Base-by-base conservation (phyloP, 768 basidiomycete species). In the Saitozyma podzolica region DNA sequence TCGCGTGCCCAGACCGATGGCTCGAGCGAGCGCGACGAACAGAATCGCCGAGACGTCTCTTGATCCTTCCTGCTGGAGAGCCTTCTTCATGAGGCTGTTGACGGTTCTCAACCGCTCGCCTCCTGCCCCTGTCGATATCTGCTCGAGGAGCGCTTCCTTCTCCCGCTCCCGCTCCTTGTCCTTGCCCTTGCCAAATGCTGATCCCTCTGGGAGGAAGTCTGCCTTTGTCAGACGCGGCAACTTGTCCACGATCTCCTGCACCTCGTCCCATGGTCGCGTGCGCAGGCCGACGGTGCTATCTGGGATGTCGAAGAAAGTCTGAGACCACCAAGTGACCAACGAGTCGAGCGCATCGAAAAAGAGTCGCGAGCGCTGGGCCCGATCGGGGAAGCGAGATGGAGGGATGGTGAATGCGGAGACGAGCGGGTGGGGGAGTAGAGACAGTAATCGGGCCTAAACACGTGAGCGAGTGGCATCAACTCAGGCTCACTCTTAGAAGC, bases 61-160 rank as follows among this genome's bases (percentile, higher is more conserved):
- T 20, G 87, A 89, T 8, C 94, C 96, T 62, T 80, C 83, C 58
- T 84, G 85, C 84, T 89, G 87, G 17, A 97, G 80, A 0, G 87
- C 89, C 75, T 94, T 92, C 75, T 96, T 97, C 90, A 94, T 93
- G 45, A 97, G 83, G 66, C 91, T 92, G 75, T 94, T 93, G 13
- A 84, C 82, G 55, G 87, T 88, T 51, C 88, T 84, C 39, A 96
- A 85, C 3, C 82, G 73, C 78, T 95, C 94, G 43, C 84, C 83
- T 9, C 86, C 86, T 40, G 75, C 72, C 41, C 78, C 75, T 37
- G 85, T 80, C 47, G 73, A 50, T 19, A 74, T 55, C 17, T 64
- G 62, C 43, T 74, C 66, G 19, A 74, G 40, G 7, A 50, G 42
- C 61, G 16, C 82, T 62, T 85, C 80, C 29, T 29, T 29, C 5